Conservation (phyloP, 352 stramenopile genomes). For the Peronospora destructor region DNA sequence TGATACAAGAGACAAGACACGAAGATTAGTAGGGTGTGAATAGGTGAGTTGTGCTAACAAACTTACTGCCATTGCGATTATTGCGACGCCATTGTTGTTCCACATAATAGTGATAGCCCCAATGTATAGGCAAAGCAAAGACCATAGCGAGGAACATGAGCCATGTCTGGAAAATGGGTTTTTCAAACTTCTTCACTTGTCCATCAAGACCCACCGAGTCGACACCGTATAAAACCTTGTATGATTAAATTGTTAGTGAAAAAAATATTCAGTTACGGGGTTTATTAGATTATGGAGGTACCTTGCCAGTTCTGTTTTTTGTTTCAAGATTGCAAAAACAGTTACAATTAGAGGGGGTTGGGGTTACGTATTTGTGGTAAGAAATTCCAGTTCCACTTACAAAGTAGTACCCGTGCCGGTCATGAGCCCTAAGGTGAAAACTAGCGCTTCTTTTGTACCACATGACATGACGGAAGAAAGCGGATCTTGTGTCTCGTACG, state of each 20-base stretch:
- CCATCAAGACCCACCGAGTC: slow-evolving; percentile 84
- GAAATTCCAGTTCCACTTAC: slow-evolving; percentile 32
- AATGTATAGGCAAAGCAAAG: slow-evolving; percentile 91
- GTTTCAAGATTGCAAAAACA: too few relatives aligned
- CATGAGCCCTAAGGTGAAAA: slow-evolving; percentile 75
- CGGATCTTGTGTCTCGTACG: too few relatives aligned
- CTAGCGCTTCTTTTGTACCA: slow-evolving; percentile 62
- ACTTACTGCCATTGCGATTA: slow-evolving; percentile 54
- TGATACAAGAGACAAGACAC: background rate
- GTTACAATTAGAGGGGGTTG: too few relatives aligned
- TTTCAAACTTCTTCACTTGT: slow-evolving; percentile 89
- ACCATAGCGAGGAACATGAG: slow-evolving; percentile 96
- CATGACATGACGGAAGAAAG: slow-evolving; percentile 49
- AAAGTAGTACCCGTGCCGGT: slow-evolving; percentile 80
- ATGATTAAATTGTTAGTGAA: slow-evolving; percentile 4
- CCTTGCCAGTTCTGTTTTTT: slow-evolving; percentile 45
- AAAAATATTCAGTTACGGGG: background rate
- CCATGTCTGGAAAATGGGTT: slow-evolving; percentile 94
- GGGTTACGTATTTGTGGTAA: too few relatives aligned
- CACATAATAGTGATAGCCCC: slow-evolving; percentile 70
- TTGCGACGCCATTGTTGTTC: slow-evolving; percentile 60
- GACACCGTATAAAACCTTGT: slow-evolving; percentile 90
- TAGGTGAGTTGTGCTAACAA: too few relatives aligned
- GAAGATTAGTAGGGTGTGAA: background rate
- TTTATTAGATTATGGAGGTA: slow-evolving; percentile 7